These are phyloP conservation scores for Aphanomyces cochlioides DNA, from an alignment of 352 stramenopile species.

Conservation along the genomic window DNA sequence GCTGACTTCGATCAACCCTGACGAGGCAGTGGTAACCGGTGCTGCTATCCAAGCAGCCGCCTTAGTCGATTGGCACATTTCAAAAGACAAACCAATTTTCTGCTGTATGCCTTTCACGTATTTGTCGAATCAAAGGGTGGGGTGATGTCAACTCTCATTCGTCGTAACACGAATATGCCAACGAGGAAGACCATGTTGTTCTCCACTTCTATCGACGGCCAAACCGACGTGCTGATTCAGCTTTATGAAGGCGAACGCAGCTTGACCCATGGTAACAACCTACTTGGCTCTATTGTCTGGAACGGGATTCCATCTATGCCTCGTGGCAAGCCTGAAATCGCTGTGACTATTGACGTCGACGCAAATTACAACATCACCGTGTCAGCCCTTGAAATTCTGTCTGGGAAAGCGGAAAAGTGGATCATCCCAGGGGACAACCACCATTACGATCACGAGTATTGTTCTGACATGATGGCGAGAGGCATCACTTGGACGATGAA, in stretches of 20 bases:
- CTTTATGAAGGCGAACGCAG: slow-evolving; percentile 80
- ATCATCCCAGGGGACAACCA: slow-evolving; percentile 94
- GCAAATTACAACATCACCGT: slow-evolving; percentile 86
- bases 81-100: slow-evolving; percentile 65
- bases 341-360: slow-evolving; percentile 77
- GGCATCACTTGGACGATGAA: slow-evolving; percentile 89
- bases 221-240: slow-evolving; percentile 60
- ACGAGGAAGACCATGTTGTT: slow-evolving; percentile 61
- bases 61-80: slow-evolving; percentile 33
- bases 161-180: slow-evolving; percentile 59
- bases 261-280: slow-evolving; percentile 84
- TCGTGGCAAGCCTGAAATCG: slow-evolving; percentile 62
- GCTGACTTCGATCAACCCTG: slow-evolving; percentile 60
- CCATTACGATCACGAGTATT: slow-evolving; percentile 85
- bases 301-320: slow-evolving; percentile 57
- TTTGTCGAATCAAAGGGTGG: no score
- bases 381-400: slow-evolving; percentile 61
- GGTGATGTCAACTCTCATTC: slow-evolving; percentile 71
- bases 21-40: slow-evolving; percentile 59
- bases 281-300: slow-evolving; percentile 63
- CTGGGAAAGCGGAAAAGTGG: slow-evolving; percentile 91
- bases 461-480: slow-evolving; percentile 90
- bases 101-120: slow-evolving; percentile 70
- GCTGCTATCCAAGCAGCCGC: slow-evolving; percentile 43
- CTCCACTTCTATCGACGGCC: slow-evolving; percentile 67